phyloP scores from a whole-genome alignment of 1,139 yeast genomes.

The Yamadazyma epiphylla region DNA sequence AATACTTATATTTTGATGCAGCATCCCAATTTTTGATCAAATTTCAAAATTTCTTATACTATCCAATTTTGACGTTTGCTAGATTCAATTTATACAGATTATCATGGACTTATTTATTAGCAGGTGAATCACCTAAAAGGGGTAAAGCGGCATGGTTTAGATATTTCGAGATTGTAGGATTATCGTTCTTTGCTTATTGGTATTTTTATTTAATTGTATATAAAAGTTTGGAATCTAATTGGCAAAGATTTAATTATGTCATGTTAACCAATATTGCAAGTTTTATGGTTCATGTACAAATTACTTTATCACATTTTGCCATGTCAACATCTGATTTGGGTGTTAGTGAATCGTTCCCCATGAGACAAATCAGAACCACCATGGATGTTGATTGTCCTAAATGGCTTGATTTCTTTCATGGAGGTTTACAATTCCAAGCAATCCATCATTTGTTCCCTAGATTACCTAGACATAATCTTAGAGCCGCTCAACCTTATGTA shows the following conservation, averaged over 20 bases:
- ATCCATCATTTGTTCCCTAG: conserved; percentile 89
- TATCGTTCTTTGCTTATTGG: conserved; percentile 70
- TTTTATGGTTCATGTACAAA: conserved; percentile 90
- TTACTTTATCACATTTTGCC: conserved; percentile 86
- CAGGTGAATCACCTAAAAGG: conserved; percentile 71
- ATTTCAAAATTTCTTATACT: conserved; percentile 68
- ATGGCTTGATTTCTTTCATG: conserved; percentile 89
- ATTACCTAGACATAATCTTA: conserved; percentile 80
- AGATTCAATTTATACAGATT: conserved; percentile 79
- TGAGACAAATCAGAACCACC: conserved; percentile 81
- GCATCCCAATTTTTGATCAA: conserved; percentile 57
- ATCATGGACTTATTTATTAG: conserved; percentile 71
- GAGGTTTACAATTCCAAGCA: conserved; percentile 90
- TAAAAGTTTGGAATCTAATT: conserved; percentile 46
- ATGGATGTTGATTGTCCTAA: conserved; percentile 95
- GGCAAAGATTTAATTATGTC: conserved; percentile 54
- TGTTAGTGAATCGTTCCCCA: conserved; percentile 73
- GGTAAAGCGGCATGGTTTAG: conserved; percentile 89
- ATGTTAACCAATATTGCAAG: conserved; percentile 77
- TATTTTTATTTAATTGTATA: conserved; percentile 65
- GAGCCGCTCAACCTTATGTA: conserved; percentile 70
- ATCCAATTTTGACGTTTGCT: conserved; percentile 78
- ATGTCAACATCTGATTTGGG: conserved; percentile 91
- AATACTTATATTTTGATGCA: conserved; percentile 61
- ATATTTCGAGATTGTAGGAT: conserved; percentile 70